Base-by-base conservation (phyloP, 345 rosid genomes). In the Odontarrhena argentea region DNA sequence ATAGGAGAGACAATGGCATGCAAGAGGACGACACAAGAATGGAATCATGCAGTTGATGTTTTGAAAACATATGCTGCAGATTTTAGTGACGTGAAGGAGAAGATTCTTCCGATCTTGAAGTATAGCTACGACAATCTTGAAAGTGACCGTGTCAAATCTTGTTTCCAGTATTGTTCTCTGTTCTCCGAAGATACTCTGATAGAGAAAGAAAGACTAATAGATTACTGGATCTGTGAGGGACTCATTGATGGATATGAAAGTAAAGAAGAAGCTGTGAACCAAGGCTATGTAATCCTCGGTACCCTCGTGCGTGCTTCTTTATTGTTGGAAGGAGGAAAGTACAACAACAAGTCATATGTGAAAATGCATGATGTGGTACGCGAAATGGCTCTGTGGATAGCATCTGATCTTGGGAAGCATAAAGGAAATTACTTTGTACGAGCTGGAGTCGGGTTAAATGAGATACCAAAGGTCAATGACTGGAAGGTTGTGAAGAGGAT, bases 281-380 rank as follows among this genome's bases (percentile, higher is more conserved):
- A 68, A 32, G 84, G 83, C 7, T 18, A 74, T 6, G 22, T 22
- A 1, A 71, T 82, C 13, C 65, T 78, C 6, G 71, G 68, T 12
- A 67, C 10, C 15, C 78, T 80, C 0, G 2, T 63, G 4, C 8
- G 34, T 47, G 67, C 67, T 13, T 47, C 51, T 63, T 60, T 60
- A 9, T 43, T 60, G 64, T 24, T 77, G 35, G 83, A 79, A 45
- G 43, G 64, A 12, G 82, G 74, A 42, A 43, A 44, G 40, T n/a
- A n/a, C n/a, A n/a, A n/a, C n/a, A 43, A 60, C 13, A 60, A 60
- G 63, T 65, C 61, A 7, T 65, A 61, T 10, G 63, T 77, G 36
- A 82, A 73, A 60, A 77, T 82, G 81, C 82, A 82, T 37, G 76
- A 63, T 32, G 57, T 82, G 18, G 76, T 79, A 1, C 57, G 79